These are phyloP conservation scores for Vachellia pachyceras DNA, from an alignment of 306 rosid genomes.

Conservation along the genomic window DNA sequence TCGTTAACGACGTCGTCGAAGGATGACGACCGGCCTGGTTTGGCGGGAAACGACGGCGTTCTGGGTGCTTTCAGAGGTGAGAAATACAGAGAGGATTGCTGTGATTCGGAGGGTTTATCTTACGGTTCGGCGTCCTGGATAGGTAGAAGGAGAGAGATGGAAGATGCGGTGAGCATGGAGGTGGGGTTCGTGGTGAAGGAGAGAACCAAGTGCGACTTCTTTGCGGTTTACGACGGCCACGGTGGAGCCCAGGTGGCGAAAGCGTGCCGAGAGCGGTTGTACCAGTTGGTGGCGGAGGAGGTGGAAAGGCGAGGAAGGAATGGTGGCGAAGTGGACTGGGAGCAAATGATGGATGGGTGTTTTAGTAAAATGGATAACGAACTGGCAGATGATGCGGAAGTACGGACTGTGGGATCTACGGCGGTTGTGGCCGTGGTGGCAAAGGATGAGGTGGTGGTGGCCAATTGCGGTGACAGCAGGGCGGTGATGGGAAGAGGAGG, in stretches of 20 bases:
- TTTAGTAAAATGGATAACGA: slow-evolving; percentile 78
- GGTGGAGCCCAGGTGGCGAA: slow-evolving; percentile 77
- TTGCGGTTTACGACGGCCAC: slow-evolving; percentile 86
- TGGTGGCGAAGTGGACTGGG: slow-evolving; percentile 52
- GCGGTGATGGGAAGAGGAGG: slow-evolving; percentile 82
- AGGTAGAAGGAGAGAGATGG: slow-evolving; percentile 92
- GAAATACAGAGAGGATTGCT: neutral
- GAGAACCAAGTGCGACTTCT: slow-evolving; percentile 59
- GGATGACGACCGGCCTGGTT: slow-evolving; percentile 23
- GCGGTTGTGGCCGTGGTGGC: slow-evolving; percentile 67
- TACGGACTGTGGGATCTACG: slow-evolving; percentile 71
- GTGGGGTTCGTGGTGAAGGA: slow-evolving; percentile 48
- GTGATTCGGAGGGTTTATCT: neutral
- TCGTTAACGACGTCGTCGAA: slow-evolving; percentile 39
- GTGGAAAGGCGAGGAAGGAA: slow-evolving; percentile 13
- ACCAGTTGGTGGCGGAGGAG: slow-evolving; percentile 66
- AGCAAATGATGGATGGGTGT: slow-evolving; percentile 75
- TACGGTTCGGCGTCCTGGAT: slow-evolving; percentile 68
- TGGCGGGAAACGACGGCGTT: slow-evolving; percentile 13
- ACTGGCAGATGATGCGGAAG: slow-evolving; percentile 47
- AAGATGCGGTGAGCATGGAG: slow-evolving; percentile 79
- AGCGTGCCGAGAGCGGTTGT: slow-evolving; percentile 64
- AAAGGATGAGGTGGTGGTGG: slow-evolving; percentile 59
- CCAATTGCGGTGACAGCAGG: slow-evolving; percentile 87
- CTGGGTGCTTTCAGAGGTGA: no score